Base-by-base conservation (phyloP, 169 alveolate genomes). In the Cryptosporidium sp. region DNA sequence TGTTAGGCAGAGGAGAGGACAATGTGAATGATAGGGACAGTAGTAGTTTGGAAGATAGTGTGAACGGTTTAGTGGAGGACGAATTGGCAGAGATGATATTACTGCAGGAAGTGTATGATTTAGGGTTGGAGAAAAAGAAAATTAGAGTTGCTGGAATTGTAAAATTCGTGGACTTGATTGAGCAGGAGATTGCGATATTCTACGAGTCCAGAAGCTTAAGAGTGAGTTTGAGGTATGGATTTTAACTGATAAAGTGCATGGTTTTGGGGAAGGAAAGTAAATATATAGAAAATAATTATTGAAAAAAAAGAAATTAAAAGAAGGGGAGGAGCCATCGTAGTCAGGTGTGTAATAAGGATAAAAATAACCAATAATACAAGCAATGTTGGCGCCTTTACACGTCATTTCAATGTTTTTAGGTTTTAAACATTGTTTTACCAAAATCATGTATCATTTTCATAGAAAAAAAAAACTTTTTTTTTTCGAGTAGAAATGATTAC, bases 101-200 rank as follows among this genome's bases (percentile, higher is more conserved):
- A 12, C n/a, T 80, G 53, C 56, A 65, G 48, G 89, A 80, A 31
- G 67, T 80, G 33, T 44, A 62, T 12, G 75, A 75, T 14, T 23
- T 9, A 29, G 23, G 37, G 26, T 42, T 35, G n/a, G 29, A 42
- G 3, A 45, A 31, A 6, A 80, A 62, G 37, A 65, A 33, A 5
- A 51, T 80, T 26, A 37, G 89, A 23, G 89, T 80, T 10, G 89
- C 89, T 33, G 89, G 89, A 18, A 80, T 80, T 31, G 75, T 80
- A 10, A 80, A 21, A n/a, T 35, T 18, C 26, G 62, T 80, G 31
- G 65, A 80, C 53, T 10, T 80, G 23, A n/a, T 80, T 23, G 58
- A 51, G 26, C 75, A 33, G 44, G 89, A 60, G 18, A 26, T 80
- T 33, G 8, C 35, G 1, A n/a, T 80, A 39, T 53, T 26, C 16